Percentiles rank a stretch among this genome's conserved stretches.
These are phyloP conservation scores for Prunella vulgaris DNA, from an alignment of 257 asterid species.

Conservation along the genomic window DNA sequence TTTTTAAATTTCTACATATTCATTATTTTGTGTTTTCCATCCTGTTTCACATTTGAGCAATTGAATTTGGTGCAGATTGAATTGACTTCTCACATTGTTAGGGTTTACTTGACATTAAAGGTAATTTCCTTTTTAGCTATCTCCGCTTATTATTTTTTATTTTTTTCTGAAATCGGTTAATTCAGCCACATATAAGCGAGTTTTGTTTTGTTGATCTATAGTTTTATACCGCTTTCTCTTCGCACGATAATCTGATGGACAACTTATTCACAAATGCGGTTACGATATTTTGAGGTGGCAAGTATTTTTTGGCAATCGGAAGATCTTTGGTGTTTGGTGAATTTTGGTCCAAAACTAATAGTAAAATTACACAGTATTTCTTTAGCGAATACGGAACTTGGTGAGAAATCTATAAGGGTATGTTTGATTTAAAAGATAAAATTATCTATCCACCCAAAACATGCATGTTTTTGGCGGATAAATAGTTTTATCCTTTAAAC, in stretches of 20 bases:
- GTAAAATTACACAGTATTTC: background rate
- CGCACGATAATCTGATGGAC: background rate
- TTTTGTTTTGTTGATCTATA: background rate
- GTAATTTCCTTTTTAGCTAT: constrained; percentile 29
- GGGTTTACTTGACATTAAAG: constrained; percentile 81
- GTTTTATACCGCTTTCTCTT: background rate
- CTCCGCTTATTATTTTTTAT: background rate
- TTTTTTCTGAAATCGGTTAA: background rate
- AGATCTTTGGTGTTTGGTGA: background rate
- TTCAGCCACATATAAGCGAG: background rate
- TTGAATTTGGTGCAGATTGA: constrained; percentile 66
- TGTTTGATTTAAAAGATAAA: too few relatives aligned
- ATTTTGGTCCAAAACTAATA: constrained; percentile 5
- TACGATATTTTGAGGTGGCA: background rate
- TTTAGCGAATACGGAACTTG: background rate
- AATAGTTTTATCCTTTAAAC: too few relatives aligned
- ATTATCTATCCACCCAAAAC: too few relatives aligned
- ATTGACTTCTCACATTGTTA: constrained; percentile 86
- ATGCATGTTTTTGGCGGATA: too few relatives aligned
- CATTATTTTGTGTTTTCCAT: background rate
- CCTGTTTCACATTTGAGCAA: background rate
- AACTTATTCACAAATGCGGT: background rate
- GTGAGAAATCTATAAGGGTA: background rate
- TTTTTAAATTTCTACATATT: background rate
- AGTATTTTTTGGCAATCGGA: background rate